Percentiles rank a stretch among this genome's conserved stretches.
Evolutionary conservation across 768 basidiomycete species (phyloP).

Genomic region (Gloeophyllum trabeum): DNA sequence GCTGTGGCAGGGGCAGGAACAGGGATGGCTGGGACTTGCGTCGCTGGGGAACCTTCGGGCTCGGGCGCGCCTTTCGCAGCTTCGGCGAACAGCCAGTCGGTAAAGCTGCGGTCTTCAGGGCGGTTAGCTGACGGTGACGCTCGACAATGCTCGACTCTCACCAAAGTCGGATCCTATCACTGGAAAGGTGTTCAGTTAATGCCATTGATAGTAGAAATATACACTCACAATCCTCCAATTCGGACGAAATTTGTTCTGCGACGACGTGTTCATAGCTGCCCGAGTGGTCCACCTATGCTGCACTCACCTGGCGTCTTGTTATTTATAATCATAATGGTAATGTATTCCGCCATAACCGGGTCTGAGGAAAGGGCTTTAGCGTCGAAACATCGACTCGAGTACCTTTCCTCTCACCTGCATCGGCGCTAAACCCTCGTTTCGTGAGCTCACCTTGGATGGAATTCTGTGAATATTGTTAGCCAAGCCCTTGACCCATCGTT

Average conservation of each 20-base stretch:
- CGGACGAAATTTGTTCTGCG: constrained; percentile 75
- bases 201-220: not conserved
- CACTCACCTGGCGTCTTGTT: constrained; percentile 71
- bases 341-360: constrained; percentile 89
- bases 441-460: constrained; percentile 76
- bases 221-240: constrained; percentile 67
- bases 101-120: constrained; percentile 63
- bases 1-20: constrained; percentile 9
- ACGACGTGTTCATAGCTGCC: too few relatives aligned
- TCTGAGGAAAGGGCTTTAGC: constrained; percentile 28
- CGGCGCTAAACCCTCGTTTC: constrained; percentile 60
- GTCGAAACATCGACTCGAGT: constrained; percentile 7
- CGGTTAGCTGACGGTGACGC: constrained; percentile 5
- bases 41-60: constrained; percentile 23
- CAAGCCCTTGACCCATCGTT: not conserved
- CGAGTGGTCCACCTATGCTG: too few relatives aligned
- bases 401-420: constrained; percentile 45
- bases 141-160: constrained; percentile 22
- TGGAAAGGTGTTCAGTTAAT: constrained; percentile 11
- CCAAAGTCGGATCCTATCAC: constrained; percentile 80
- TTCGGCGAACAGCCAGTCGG: constrained; percentile 80
- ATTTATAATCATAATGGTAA: constrained; percentile 92
- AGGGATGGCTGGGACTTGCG: constrained; percentile 7
- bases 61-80: constrained; percentile 61
- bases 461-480: constrained; percentile 32